phyloP scores from a whole-genome alignment of 495 filamentous ascomycete genomes.

The Gamarada debralockiae region DNA sequence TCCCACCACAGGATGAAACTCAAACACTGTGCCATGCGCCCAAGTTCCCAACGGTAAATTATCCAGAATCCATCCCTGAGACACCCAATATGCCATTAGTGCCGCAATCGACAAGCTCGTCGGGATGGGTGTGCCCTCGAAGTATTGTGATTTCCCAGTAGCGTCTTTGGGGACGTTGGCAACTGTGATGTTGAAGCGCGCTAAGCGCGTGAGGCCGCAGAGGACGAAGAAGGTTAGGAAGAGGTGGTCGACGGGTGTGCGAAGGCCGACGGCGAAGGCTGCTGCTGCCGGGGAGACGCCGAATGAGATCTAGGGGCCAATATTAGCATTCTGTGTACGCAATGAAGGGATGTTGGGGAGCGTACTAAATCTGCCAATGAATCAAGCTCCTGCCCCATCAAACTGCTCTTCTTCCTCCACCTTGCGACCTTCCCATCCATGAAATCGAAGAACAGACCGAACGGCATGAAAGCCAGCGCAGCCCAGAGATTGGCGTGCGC shows the following conservation, averaged over 20 bases:
- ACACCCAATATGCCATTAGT: constrained; percentile 88
- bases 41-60: constrained; percentile 66
- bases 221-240: constrained; percentile 88
- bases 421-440: constrained; percentile 96
- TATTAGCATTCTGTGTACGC: neutral
- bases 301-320: constrained; percentile 74
- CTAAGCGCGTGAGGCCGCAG: constrained; percentile 88
- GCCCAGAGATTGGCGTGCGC: constrained; percentile 66
- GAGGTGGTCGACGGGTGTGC: constrained; percentile 81
- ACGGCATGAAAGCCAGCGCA: constrained; percentile 84
- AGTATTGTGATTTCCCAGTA: constrained; percentile 86
- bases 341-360: neutral
- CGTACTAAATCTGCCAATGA: constrained; percentile 93
- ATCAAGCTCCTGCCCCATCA: constrained; percentile 98
- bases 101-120: constrained; percentile 76
- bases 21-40: constrained; percentile 62
- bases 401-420: constrained; percentile 90
- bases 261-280: constrained; percentile 87
- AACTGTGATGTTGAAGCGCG: constrained; percentile 96
- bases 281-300: constrained; percentile 82
- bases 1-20: constrained; percentile 81
- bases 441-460: constrained; percentile 96
- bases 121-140: constrained; percentile 95
- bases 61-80: constrained; percentile 72
- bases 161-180: constrained; percentile 84